Conservation (phyloP, 371 early-diverging fungal genomes). For the Fennellomyces sp. region DNA sequence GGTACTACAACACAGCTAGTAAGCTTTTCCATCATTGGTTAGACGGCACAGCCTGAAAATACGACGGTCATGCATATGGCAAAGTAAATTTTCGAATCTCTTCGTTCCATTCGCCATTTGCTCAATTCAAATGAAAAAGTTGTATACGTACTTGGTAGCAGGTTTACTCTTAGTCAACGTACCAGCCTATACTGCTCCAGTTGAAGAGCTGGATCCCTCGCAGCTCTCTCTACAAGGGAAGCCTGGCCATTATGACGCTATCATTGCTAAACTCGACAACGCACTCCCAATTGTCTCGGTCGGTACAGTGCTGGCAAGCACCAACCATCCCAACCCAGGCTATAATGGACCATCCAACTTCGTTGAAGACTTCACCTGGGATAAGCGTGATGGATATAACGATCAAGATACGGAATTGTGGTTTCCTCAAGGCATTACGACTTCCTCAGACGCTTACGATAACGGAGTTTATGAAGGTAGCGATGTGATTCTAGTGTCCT, state of each 20-base stretch:
- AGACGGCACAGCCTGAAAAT: too few species aligned
- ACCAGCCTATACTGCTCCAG: background rate
- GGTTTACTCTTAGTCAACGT: background rate
- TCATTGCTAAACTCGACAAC: conserved; percentile 9
- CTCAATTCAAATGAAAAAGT: too few species aligned
- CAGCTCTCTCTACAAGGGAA: background rate
- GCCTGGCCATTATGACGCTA: background rate
- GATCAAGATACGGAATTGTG: background rate
- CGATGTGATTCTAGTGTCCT: conserved; percentile 5
- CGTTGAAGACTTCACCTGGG: conserved; percentile 12
- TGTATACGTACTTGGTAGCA: too few species aligned
- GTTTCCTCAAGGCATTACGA: conserved; percentile 16
- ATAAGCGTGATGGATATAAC: background rate
- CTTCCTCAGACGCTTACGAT: conserved; percentile 13
- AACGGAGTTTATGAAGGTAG: background rate
- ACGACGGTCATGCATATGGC: too few species aligned
- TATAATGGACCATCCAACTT: conserved; percentile 4
- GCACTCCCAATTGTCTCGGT: conserved; percentile 9
- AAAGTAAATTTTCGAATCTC: too few species aligned
- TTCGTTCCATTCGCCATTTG: too few species aligned
- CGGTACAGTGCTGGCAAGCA: background rate
- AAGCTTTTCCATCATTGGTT: too few species aligned
- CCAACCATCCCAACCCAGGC: conserved; percentile 1
- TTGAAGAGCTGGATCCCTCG: background rate
- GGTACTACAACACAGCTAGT: too few species aligned